A percentile compares a stretch with the other conserved stretches of the same genome.
Conservation (phyloP, 177 flowering plant species). For the Vitis hybrid region DNA sequence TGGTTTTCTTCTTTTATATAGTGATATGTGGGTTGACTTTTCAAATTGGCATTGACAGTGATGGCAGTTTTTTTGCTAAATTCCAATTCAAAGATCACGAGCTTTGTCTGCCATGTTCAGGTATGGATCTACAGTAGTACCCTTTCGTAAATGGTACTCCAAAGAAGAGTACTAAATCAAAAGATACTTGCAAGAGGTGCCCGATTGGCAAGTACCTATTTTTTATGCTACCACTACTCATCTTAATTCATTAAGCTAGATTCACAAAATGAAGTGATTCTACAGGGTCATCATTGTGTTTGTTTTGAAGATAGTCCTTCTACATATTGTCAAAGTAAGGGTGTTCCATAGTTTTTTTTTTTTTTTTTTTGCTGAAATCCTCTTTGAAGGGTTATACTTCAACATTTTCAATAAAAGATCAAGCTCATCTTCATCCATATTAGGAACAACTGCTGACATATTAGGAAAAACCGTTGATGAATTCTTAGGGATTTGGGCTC, state of each 20-base stretch:
- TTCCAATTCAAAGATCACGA: too few relatives aligned
- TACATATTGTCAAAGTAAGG: slow-evolving; percentile 75
- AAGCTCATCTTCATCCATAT: slow-evolving; percentile 57
- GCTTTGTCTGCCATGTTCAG: too few relatives aligned
- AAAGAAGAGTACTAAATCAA: too few relatives aligned
- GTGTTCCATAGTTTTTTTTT: slow-evolving; percentile 94
- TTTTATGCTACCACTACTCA: background rate
- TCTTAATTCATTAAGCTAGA: background rate
- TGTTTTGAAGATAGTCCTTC: slow-evolving; percentile 46
- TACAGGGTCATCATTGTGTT: background rate
- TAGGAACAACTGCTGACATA: slow-evolving; percentile 64
- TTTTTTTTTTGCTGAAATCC: slow-evolving; percentile 86
- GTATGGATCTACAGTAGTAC: too few relatives aligned
- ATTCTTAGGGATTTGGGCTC: slow-evolving; percentile 32
- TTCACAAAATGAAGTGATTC: background rate
- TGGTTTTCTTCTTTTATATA: too few relatives aligned
- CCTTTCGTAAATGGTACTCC: too few relatives aligned
- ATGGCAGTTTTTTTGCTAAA: too few relatives aligned
- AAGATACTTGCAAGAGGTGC: too few relatives aligned
- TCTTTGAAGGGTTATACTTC: slow-evolving; percentile 70
- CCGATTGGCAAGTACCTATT: too few relatives aligned
- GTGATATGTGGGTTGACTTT: too few relatives aligned
- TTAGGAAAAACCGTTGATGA: slow-evolving; percentile 9
- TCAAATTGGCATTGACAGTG: too few relatives aligned
- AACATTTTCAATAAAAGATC: slow-evolving; percentile 78